phyloP scores from a whole-genome alignment of 1,139 yeast genomes.

The Geotrichum aggregatum region DNA sequence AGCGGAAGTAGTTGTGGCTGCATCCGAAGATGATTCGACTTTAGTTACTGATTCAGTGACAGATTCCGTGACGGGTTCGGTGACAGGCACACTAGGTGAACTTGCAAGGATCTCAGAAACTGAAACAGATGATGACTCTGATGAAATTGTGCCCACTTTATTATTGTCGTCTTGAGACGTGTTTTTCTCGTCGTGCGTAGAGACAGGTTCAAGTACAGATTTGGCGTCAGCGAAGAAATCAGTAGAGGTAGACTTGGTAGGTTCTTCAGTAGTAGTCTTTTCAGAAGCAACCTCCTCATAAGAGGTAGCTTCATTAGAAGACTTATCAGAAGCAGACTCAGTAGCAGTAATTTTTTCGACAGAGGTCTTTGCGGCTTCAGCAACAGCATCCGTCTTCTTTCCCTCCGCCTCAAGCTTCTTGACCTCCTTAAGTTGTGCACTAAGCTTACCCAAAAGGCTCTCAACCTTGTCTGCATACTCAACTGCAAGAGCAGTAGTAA shows the following conservation, averaged over 20 bases:
- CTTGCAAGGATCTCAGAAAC: too few species aligned
- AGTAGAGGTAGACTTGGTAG: too few species aligned
- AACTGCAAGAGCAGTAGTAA: slow-evolving; percentile 15
- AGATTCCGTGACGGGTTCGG: too few species aligned
- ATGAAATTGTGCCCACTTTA: too few species aligned
- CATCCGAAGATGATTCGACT: too few species aligned
- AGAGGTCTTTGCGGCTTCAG: not conserved
- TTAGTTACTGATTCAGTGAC: too few species aligned
- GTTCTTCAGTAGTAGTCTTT: not conserved
- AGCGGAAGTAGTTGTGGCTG: too few species aligned
- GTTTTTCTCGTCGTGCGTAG: too few species aligned
- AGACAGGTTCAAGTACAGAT: too few species aligned
- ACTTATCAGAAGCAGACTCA: not conserved
- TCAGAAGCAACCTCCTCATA: not conserved
- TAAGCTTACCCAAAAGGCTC: not conserved
- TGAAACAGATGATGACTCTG: too few species aligned
- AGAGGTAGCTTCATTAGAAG: not conserved
- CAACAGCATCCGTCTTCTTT: not conserved
- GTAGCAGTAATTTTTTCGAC: not conserved
- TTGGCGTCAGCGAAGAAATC: too few species aligned
- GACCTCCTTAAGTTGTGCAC: not conserved
- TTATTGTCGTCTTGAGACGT: not conserved
- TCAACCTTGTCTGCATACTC: slow-evolving; percentile 15
- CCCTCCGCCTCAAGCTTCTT: not conserved
- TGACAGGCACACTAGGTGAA: too few species aligned